Base-by-base conservation (phyloP, 2,329 filamentous ascomycete genomes). In the Metarhizium sp. region DNA sequence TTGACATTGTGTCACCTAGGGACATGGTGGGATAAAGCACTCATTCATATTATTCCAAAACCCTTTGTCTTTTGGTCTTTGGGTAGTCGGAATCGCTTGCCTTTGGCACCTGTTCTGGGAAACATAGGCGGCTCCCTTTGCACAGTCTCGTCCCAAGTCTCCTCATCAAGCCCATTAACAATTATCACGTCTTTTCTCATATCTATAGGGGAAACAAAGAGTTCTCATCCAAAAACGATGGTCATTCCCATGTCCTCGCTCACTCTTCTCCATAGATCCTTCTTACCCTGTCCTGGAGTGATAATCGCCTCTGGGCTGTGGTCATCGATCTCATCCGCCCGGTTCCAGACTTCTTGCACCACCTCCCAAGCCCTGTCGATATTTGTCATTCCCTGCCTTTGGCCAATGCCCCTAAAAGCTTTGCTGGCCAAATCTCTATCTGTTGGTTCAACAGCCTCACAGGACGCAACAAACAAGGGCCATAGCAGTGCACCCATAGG, bases 401-500 rank as follows among this genome's bases (percentile, higher is more conserved):
- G 73, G 56, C 79, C 77, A 8, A 84, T 73, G 5, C 76, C 77
- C 4, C 67, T 64, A 61, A 86, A 85, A 0, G 79, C 72, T 54
- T 71, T 70, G 30, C 72, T 66, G 4, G 82, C 80, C 18, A 81
- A 67, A 6, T 70, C 71, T 16, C 82, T 71, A 63, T 86, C 82
- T 8, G 69, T 71, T 1, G 66, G 61, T 16, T 65, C 71, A 8
- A 73, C 68, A 0, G 82, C 82, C 64, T 86, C 83, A 62, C 82
- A 85, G 1, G 80, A 76, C 2, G 81, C 79, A 10, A 83, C 81
- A 61, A 86, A 86, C 2, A 86, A 69, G 1, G 83, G 83, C 81
- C 82, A 86, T 2, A 86, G 72, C 40, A 86, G 69, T 2, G 83
- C 83, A 2, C 79, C 77, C 79, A 85, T 84, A 0, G 83, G 83